These are phyloP conservation scores for Lenwebbia sp. DNA, from an alignment of 345 rosid species.

Conservation along the genomic window DNA sequence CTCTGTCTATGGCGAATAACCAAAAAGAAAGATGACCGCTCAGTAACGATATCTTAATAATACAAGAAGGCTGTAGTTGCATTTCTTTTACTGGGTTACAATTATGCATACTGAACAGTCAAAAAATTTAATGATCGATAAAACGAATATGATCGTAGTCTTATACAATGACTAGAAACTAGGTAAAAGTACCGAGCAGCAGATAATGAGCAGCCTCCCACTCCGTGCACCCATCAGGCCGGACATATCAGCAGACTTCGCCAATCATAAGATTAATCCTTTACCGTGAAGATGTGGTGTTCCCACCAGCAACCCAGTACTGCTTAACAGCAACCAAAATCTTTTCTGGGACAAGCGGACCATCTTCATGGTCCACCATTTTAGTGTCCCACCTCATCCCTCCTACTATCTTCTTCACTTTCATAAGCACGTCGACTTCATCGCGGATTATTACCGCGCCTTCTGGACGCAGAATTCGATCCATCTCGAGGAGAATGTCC, in stretches of 20 bases:
- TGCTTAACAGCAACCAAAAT: conserved; percentile 88
- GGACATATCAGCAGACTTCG: not conserved
- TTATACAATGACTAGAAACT: not conserved
- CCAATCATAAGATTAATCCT: not conserved
- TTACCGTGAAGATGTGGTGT: conserved; percentile 53
- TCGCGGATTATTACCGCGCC: conserved; percentile 89
- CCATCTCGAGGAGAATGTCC: conserved; percentile 97
- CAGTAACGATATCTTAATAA: not conserved
- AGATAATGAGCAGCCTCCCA: not conserved
- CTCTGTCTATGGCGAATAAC: not conserved
- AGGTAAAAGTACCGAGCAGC: not conserved
- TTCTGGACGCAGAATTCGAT: conserved; percentile 90
- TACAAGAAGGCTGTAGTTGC: not conserved
- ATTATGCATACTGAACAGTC: not conserved
- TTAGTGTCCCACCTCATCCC: conserved; percentile 96
- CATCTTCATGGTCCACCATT: conserved; percentile 98
- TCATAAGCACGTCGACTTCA: conserved; percentile 73
- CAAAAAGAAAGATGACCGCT: not conserved
- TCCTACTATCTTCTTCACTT: conserved; percentile 62
- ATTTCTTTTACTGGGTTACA: not conserved
- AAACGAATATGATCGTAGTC: not conserved
- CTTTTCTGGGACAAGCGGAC: conserved; percentile 91
- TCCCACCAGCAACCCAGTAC: conserved; percentile 75
- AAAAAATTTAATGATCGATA: not conserved
- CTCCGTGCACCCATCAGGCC: not conserved